A percentile compares a stretch with the other conserved stretches of the same genome.
Conservation (phyloP, 2,329 filamentous ascomycete genomes). For the Xylaria sp. region DNA sequence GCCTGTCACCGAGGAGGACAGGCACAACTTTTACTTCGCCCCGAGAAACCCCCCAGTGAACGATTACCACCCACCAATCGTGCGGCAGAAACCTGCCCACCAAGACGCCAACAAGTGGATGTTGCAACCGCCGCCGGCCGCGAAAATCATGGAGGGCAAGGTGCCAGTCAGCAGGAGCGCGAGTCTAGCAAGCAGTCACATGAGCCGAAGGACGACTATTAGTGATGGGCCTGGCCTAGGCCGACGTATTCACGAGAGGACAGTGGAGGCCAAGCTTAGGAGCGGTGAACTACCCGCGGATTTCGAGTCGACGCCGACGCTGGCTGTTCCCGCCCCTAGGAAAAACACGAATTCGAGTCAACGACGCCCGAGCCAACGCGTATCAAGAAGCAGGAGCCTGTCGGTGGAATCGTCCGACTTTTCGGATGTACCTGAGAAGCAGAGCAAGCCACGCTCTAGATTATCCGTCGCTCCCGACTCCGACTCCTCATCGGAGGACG, state of each 20-base stretch:
- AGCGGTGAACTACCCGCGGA: constrained; percentile 43
- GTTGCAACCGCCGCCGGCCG: constrained; percentile 87
- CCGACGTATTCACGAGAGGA: constrained; percentile 49
- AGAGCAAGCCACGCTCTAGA: constrained; percentile 19
- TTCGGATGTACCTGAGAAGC: constrained; percentile 25
- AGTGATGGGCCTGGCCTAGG: constrained; percentile 47
- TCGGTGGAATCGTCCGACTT: constrained; percentile 28
- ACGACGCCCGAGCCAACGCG: constrained; percentile 8
- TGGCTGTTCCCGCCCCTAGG: constrained; percentile 19
- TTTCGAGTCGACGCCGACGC: constrained; percentile 27
- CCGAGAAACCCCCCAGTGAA: constrained; percentile 75
- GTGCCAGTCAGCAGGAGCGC: constrained; percentile 67
- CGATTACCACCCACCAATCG: constrained; percentile 82
- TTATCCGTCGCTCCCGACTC: constrained; percentile 12
- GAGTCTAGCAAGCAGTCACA: constrained; percentile 58
- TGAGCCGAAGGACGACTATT: constrained; percentile 49
- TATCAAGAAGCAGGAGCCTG: constrained; percentile 22
- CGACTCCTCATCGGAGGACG: constrained; percentile 30
- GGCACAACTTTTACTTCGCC: constrained; percentile 62
- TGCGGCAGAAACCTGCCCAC: constrained; percentile 72
- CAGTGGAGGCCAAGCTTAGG: constrained; percentile 50
- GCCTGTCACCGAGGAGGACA: constrained; percentile 53
- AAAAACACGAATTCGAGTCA: constrained; percentile 22
- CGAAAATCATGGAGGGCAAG: constrained; percentile 89
- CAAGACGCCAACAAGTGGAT: constrained; percentile 82